phyloP scores from a whole-genome alignment of 495 filamentous ascomycete species.

The Chaetomidium leptoderma region DNA sequence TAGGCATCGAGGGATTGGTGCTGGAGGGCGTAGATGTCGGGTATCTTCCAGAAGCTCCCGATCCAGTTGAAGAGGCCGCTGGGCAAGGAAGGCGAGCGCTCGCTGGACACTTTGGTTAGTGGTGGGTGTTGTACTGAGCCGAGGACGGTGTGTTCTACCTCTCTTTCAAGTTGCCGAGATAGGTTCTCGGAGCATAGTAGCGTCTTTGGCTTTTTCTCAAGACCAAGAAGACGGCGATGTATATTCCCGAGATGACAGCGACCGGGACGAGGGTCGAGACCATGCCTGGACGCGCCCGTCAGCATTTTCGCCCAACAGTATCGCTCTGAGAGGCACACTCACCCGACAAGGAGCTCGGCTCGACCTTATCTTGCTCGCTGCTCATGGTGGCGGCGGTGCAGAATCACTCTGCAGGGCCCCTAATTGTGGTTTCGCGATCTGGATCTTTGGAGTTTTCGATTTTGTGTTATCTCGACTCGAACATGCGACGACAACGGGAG shows the following conservation, averaged over 20 bases:
- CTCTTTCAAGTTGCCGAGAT: conserved; percentile 67
- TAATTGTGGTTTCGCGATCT: background rate
- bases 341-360: conserved; percentile 29
- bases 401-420: conserved; percentile 17
- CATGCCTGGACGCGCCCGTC: conserved; percentile 39
- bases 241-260: conserved; percentile 57
- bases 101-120: conserved; percentile 40
- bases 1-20: conserved; percentile 89
- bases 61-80: conserved; percentile 74
- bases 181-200: conserved; percentile 85
- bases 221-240: conserved; percentile 69
- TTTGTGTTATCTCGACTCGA: background rate
- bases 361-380: background rate
- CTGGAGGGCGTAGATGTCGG: conserved; percentile 79
- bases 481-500: background rate
- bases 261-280: conserved; percentile 70
- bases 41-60: conserved; percentile 67
- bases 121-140: background rate
- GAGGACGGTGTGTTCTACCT: conserved; percentile 42
- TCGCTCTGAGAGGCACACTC: conserved; percentile 5
- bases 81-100: conserved; percentile 64
- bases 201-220: conserved; percentile 67
- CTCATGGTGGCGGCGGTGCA: conserved; percentile 24
- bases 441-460: background rate
- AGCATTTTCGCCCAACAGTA: background rate